phyloP scores from a whole-genome alignment of 352 stramenopile species.

The Phytopythium ostracodes region DNA sequence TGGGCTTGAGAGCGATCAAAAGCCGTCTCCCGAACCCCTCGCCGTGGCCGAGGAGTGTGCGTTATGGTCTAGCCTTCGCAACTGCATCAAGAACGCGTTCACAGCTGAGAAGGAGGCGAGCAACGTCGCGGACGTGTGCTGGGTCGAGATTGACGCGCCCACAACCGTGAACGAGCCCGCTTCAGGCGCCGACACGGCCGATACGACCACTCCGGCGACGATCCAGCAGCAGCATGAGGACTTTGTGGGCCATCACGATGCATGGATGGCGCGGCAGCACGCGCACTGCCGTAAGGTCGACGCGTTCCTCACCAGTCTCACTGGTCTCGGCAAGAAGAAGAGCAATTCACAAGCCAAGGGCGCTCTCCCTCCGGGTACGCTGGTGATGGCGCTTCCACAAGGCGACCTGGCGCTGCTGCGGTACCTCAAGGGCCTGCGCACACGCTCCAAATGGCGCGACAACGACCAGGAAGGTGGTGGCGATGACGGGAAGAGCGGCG shows the following conservation, averaged over 20 bases:
- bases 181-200: constrained; percentile 13
- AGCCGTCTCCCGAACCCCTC: constrained; percentile 8
- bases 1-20: neutral
- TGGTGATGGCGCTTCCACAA: constrained; percentile 69
- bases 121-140: constrained; percentile 46
- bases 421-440: constrained; percentile 72
- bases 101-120: constrained; percentile 8
- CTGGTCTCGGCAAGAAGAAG: constrained; percentile 1
- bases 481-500: constrained; percentile 34
- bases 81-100: constrained; percentile 25
- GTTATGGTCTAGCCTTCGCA: constrained; percentile 30
- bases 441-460: constrained; percentile 75
- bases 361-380: constrained; percentile 38
- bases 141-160: constrained; percentile 66
- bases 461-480: constrained; percentile 18
- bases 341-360: constrained; percentile 12
- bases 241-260: constrained; percentile 57
- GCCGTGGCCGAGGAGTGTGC: constrained; percentile 26
- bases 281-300: constrained; percentile 47
- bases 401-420: constrained; percentile 64
- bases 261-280: constrained; percentile 63
- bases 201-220: constrained; percentile 1
- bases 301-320: constrained; percentile 39
- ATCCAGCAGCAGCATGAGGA: constrained; percentile 28
- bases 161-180: neutral